phyloP scores from a whole-genome alignment of 225 moss, liverwort and hornwort genomes.

The Thuidium tamariscinum region DNA sequence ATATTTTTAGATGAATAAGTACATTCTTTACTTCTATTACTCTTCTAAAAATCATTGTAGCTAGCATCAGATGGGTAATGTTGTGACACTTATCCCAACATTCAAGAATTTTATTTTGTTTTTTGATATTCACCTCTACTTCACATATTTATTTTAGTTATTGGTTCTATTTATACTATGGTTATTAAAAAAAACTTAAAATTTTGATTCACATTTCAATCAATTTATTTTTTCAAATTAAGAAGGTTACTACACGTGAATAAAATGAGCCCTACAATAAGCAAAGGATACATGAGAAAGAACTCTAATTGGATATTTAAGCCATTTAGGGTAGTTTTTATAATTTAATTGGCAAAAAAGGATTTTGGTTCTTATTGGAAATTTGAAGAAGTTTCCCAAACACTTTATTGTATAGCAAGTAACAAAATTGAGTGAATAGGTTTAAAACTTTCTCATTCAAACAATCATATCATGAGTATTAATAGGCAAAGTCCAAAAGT shows the following conservation, averaged over 20 bases:
- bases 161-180: background rate
- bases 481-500: background rate
- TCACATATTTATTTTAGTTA: background rate
- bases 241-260: background rate
- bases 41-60: background rate
- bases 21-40: background rate
- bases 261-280: background rate
- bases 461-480: background rate
- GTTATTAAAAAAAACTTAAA: background rate
- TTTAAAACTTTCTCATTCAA: background rate
- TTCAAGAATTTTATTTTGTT: background rate
- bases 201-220: background rate
- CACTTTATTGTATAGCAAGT: background rate
- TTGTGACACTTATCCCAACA: accelerated
- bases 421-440: background rate
- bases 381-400: background rate
- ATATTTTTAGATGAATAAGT: background rate
- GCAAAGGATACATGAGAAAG: accelerated
- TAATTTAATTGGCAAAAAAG: background rate
- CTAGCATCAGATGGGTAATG: no score
- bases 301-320: background rate
- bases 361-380: background rate
- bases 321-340: background rate
- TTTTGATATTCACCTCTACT: accelerated
- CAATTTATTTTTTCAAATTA: accelerated